A percentile compares a stretch with the other conserved stretches of the same genome.
These are phyloP conservation scores for Pseudogymnoascus sp. DNA, from an alignment of 2,329 filamentous ascomycete genomes.

Conservation along the genomic window DNA sequence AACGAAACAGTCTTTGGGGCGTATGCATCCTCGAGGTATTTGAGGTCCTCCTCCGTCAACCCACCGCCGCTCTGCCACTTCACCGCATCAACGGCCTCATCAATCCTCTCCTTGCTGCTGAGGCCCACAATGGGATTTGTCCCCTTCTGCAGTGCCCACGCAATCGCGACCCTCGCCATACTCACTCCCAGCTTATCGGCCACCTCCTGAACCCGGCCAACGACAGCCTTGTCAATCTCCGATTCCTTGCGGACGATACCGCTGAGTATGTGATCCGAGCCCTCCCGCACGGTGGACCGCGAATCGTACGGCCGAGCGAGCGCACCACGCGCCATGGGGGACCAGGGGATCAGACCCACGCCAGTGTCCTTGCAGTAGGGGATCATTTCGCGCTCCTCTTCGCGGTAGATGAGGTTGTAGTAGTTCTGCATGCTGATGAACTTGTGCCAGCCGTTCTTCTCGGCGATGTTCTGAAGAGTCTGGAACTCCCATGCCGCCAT, in stretches of 20 bases:
- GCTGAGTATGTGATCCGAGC: slow-evolving; percentile 17
- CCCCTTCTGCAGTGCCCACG: slow-evolving; percentile 43
- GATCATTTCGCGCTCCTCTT: slow-evolving; percentile 43
- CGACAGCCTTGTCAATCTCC: slow-evolving; percentile 24
- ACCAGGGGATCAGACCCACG: slow-evolving; percentile 33
- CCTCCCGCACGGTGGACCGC: slow-evolving; percentile 18
- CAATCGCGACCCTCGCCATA: slow-evolving; percentile 51
- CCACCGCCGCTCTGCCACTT: slow-evolving; percentile 33
- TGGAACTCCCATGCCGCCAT: slow-evolving; percentile 48
- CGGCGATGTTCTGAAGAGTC: slow-evolving; percentile 46
- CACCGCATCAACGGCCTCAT: slow-evolving; percentile 41
- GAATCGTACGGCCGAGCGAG: slow-evolving; percentile 25
- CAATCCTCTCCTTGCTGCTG: slow-evolving; percentile 42
- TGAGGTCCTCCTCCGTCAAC: slow-evolving; percentile 44
- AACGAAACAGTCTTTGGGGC: slow-evolving; percentile 31
- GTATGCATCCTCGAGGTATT: slow-evolving; percentile 47
- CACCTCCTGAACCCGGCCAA: slow-evolving; percentile 43
- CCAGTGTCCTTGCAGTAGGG: slow-evolving; percentile 28
- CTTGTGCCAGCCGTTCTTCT: slow-evolving; percentile 49
- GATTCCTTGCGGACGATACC: slow-evolving; percentile 18
- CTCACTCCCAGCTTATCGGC: slow-evolving; percentile 47
- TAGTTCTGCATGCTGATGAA: slow-evolving; percentile 53
- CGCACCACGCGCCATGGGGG: slow-evolving; percentile 29
- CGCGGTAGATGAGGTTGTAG: slow-evolving; percentile 51
- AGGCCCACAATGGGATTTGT: slow-evolving; percentile 47